Base-by-base conservation (phyloP, 306 rosid genomes). In the Astragalus glycyphyllos region DNA sequence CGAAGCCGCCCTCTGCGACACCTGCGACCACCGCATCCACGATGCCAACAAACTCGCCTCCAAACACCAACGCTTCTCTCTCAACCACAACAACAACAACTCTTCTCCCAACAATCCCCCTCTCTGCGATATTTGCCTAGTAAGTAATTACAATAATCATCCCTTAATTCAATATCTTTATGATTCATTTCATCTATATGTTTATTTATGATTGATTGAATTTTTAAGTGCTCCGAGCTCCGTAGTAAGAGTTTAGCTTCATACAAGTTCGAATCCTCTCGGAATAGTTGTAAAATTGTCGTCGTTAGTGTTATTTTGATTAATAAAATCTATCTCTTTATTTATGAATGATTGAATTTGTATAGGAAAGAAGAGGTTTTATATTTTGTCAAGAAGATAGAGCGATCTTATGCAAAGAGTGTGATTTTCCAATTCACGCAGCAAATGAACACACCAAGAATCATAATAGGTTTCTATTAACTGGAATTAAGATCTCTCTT, bases 41-140 rank as follows among this genome's bases (percentile, higher is more conserved):
- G 91, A 87, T 17, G 99, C 96, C 76, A 95, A 95, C 77, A 91
- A 91, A 77, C 96, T 89, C 34, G 99, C 96, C 50, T 91, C 96
- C 75, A 95, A 91, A 67, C 97, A 95, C 82, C 89, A 83, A 1
- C 97, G 97, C 57, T 88, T 95, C 75, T 87, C 99, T 61, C 84
- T 77, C 35, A 20, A 20, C 23, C 23, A 20, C 23, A 20, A 20
- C 23, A 20, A 20, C 23, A 20, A 20, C 23, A 20, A 20, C 16
- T 77, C 86, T 11, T 38, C 96, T 62, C 68, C 35, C 0, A 65
- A 71, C 6, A 83, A 83, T 3, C 49, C 26, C 73, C 87, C 97
- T 35, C 73, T 86, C 60, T 95, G 99, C 53, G 99, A 95, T 71
- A 54, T 95, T 58, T 95, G 99, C 62, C 85, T 61, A 85, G 98